These are phyloP conservation scores for Clonostachys rhizophaga DNA, from an alignment of 2,329 filamentous ascomycete genomes.

Conservation along the genomic window DNA sequence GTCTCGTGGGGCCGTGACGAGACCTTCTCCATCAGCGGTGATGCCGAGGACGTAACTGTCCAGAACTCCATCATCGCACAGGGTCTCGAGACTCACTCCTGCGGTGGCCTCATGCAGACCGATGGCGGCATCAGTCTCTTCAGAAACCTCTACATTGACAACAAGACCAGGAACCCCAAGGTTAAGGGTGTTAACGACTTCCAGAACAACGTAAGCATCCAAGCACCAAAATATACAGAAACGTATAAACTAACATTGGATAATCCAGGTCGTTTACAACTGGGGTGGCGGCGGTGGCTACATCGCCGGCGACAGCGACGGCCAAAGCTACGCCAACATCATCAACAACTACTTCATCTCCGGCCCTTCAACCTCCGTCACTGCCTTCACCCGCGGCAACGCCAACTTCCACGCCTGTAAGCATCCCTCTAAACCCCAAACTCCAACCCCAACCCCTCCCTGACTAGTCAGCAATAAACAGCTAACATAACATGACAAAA, in stretches of 20 bases:
- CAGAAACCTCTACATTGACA: slow-evolving; percentile 51
- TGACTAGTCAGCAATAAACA: too few relatives aligned
- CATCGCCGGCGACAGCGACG: slow-evolving; percentile 44
- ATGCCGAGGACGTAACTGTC: slow-evolving; percentile 41
- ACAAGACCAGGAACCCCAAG: slow-evolving; percentile 52
- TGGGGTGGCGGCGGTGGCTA: slow-evolving; percentile 50
- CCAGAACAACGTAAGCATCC: slow-evolving; percentile 26
- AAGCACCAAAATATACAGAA: neutral
- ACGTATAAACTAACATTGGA: slow-evolving; percentile 3
- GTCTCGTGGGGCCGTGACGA: slow-evolving; percentile 52
- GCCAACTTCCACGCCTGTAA: slow-evolving; percentile 43
- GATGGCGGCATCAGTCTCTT: slow-evolving; percentile 44
- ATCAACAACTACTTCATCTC: slow-evolving; percentile 54
- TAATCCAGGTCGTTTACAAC: slow-evolving; percentile 43
- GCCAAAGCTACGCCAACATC: slow-evolving; percentile 43
- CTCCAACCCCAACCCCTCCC: too few relatives aligned
- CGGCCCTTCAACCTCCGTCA: slow-evolving; percentile 41
- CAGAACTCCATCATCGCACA: slow-evolving; percentile 49
- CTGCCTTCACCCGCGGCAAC: slow-evolving; percentile 51
- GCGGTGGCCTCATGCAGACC: slow-evolving; percentile 45
- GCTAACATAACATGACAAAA: too few relatives aligned
- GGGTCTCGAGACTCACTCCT: slow-evolving; percentile 47
- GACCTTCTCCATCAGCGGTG: slow-evolving; percentile 45
- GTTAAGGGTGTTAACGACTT: slow-evolving; percentile 53
- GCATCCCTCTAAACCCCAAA: slow-evolving; percentile 2